Base-by-base conservation (phyloP, 2,329 filamentous ascomycete genomes). In the Achaetomium macrosporum region DNA sequence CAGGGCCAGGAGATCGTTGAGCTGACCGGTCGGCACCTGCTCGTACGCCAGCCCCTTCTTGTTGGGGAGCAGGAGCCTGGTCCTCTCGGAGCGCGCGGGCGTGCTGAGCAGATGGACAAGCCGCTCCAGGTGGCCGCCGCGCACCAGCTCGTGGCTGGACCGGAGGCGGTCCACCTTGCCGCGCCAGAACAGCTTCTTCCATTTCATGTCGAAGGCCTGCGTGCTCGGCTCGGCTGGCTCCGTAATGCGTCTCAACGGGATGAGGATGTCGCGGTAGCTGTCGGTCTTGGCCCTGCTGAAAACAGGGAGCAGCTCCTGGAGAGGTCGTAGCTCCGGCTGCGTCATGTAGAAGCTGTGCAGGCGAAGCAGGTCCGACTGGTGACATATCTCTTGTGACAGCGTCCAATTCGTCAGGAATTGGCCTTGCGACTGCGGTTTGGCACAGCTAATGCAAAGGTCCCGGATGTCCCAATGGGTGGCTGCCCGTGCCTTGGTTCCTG, bases 261-360 rank as follows among this genome's bases (percentile, higher is more conserved):
- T 85, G 19, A 91, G 69, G 33, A 95, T 88, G 64, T 95, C 89
- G 57, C 78, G 82, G 69, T 88, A 92, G 5, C 83, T 83, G 42
- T 79, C 75, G 1, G 84, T 81, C 61, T 89, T 90, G 45, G 82
- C 84, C 53, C 87, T 78, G 57, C 87, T 87, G 69, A 93, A 93
- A 11, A 93, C 73, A 0, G 89, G 89, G 2, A 87, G 69, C 4
- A 93, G 74, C 17, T 84, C 75, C 56, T 81, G 77, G 1, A 85
- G 78, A 0, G 83, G 79, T 45, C 81, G 79, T 57, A 82, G 74
- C 0, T 78, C 74, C 8, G 85, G 79, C 0, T 85, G 79, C 0
- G 79, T 82, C 39, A 87, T 74, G 65, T 88, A 82, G 63, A 92
- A 82, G 40, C 87, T 85, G 61, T 92, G 88, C 1, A 92, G 74